These are phyloP conservation scores for Aspergillus texensis DNA, from an alignment of 2,329 filamentous ascomycete genomes.

Conservation along the genomic window DNA sequence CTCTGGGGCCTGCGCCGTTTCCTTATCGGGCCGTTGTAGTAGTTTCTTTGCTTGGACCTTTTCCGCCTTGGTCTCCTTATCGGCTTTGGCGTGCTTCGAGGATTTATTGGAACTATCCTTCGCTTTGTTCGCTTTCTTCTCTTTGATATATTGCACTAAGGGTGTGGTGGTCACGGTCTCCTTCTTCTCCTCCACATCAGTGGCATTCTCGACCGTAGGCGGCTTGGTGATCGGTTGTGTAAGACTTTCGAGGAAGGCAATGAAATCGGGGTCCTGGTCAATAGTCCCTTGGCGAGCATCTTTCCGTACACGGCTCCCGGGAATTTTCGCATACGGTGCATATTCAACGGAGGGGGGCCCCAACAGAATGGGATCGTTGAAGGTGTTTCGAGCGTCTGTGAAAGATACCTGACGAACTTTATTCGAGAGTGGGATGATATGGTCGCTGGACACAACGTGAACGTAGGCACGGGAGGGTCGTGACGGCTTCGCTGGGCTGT, in stretches of 20 bases:
- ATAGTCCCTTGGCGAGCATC: conserved; percentile 92
- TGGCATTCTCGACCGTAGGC: conserved; percentile 51
- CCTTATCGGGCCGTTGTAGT: conserved; percentile 42
- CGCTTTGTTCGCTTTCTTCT: conserved; percentile 82
- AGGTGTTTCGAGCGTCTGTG: conserved; percentile 79
- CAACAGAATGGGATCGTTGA: conserved; percentile 70
- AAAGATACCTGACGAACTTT: conserved; percentile 70
- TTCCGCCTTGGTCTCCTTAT: conserved; percentile 44
- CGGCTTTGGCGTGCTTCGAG: conserved; percentile 44
- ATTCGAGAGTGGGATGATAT: conserved; percentile 69
- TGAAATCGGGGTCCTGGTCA: conserved; percentile 94
- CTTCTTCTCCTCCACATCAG: conserved; percentile 55
- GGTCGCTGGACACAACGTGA: conserved; percentile 72
- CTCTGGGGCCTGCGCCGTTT: conserved; percentile 29
- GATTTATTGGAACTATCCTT: conserved; percentile 57
- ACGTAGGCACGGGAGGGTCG: conserved; percentile 79
- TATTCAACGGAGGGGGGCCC: conserved; percentile 81
- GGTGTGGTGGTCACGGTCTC: conserved; percentile 80
- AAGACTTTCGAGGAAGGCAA: conserved; percentile 84
- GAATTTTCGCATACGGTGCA: conserved; percentile 80
- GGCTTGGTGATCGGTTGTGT: conserved; percentile 71
- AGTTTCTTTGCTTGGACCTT: conserved; percentile 47
- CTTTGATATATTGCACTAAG: conserved; percentile 83
- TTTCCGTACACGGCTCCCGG: conserved; percentile 70
- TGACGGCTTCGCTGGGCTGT: conserved; percentile 80